Evolutionary conservation across 208 protist species (phyloP).

Genomic region (Wallacemonas sp.): DNA sequence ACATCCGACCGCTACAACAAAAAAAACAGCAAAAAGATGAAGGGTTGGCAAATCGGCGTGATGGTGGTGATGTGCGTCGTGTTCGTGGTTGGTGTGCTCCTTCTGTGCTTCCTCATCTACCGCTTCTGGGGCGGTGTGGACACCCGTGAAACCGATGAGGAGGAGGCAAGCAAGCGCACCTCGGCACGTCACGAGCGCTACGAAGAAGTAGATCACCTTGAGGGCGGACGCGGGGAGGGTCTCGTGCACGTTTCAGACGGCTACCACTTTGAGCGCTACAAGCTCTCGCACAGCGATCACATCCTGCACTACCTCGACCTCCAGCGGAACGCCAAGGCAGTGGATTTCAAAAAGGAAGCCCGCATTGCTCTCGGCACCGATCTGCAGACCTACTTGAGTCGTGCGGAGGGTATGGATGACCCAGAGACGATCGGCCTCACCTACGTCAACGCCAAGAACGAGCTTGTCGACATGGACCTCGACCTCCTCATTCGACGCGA

Average conservation of each 20-base stretch:
- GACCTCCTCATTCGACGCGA: slow-evolving; percentile 56
- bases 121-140: slow-evolving; percentile 27
- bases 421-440: slow-evolving; percentile 29
- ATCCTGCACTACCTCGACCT: slow-evolving; percentile 64
- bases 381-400: slow-evolving; percentile 27
- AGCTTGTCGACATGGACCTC: slow-evolving; percentile 53
- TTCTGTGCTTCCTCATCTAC: slow-evolving; percentile 49
- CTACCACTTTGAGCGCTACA: not conserved
- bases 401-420: slow-evolving; percentile 24
- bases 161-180: not conserved
- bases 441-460: slow-evolving; percentile 29
- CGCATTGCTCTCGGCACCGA: slow-evolving; percentile 23
- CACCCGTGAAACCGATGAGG: not conserved
- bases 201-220: not conserved
- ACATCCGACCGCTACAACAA: too few relatives aligned
- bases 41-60: slow-evolving; percentile 53
- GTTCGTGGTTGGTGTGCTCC: slow-evolving; percentile 35
- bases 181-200: not conserved
- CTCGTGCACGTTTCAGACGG: slow-evolving; percentile 1
- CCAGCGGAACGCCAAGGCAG: slow-evolving; percentile 24
- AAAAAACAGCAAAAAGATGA: slow-evolving; percentile 37
- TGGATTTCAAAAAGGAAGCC: slow-evolving; percentile 42
- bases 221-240: not conserved
- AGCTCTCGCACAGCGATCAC: slow-evolving; percentile 14
- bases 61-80: slow-evolving; percentile 61